phyloP scores from a whole-genome alignment of 2,329 filamentous ascomycete species.

The Huntiella bhutanensis region DNA sequence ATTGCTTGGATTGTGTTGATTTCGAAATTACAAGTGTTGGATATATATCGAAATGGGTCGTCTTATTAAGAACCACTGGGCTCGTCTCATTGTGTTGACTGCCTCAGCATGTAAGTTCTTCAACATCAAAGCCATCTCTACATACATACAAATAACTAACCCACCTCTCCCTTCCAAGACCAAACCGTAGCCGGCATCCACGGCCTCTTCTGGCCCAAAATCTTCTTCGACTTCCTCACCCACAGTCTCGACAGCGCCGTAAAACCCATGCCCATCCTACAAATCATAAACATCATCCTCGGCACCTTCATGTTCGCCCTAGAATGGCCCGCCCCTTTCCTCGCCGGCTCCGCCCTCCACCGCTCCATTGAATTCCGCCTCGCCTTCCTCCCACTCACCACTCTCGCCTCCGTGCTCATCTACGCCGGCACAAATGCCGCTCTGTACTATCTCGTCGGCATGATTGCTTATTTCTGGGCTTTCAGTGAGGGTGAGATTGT shows the following conservation, averaged over 20 bases:
- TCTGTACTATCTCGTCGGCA: slow-evolving; percentile 75
- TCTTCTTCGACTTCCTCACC: slow-evolving; percentile 94
- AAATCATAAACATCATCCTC: slow-evolving; percentile 74
- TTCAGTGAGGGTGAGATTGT: slow-evolving; percentile 87
- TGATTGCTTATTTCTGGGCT: slow-evolving; percentile 85
- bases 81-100: slow-evolving; percentile 76
- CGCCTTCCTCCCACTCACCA: slow-evolving; percentile 60
- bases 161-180: slow-evolving; percentile 38
- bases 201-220: slow-evolving; percentile 95
- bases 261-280: slow-evolving; percentile 70
- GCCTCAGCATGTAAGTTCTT: slow-evolving; percentile 50
- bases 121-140: neutral
- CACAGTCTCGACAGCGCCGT: slow-evolving; percentile 75
- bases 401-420: slow-evolving; percentile 54
- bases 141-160: slow-evolving; percentile 2
- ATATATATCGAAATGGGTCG: slow-evolving; percentile 53
- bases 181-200: slow-evolving; percentile 70
- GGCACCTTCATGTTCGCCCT: slow-evolving; percentile 62
- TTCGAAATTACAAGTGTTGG: neutral
- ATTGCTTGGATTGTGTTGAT: no score
- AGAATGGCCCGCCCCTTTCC: slow-evolving; percentile 70
- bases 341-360: slow-evolving; percentile 65
- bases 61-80: slow-evolving; percentile 99
- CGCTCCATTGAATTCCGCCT: slow-evolving; percentile 75
- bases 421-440: slow-evolving; percentile 90